Conservation (phyloP, 495 filamentous ascomycete genomes). For the Penicillium flavigenum region DNA sequence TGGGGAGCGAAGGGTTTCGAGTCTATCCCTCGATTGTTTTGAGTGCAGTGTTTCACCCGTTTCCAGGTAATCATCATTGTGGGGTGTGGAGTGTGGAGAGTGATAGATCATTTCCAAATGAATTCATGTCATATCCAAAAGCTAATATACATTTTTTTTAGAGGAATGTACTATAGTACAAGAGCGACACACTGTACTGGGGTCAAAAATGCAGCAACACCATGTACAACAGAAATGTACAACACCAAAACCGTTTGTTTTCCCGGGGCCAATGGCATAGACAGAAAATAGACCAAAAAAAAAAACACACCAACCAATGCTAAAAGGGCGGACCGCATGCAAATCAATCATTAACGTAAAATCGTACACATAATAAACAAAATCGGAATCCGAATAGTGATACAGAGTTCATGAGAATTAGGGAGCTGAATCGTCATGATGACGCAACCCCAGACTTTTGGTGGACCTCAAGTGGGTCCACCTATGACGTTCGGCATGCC, state of each 20-base stretch:
- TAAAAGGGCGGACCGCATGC: conserved; percentile 18
- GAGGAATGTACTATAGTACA: conserved; percentile 10
- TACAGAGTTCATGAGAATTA: conserved; percentile 22
- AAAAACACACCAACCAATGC: conserved; percentile 23
- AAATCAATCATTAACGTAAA: conserved; percentile 28
- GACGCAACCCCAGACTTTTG: conserved; percentile 13
- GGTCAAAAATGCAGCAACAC: conserved; percentile 13
- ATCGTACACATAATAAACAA: conserved; percentile 23
- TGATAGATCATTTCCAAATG: background rate
- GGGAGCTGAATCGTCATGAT: conserved; percentile 24
- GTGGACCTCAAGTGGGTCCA: conserved; percentile 5
- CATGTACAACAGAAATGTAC: conserved; percentile 19
- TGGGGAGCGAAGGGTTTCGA: background rate
- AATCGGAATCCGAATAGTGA: conserved; percentile 9
- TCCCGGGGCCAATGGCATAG: conserved; percentile 1
- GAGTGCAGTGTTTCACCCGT: background rate
- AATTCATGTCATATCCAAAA: conserved; percentile 10
- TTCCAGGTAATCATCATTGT: background rate
- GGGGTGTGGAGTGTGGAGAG: background rate
- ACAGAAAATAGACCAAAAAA: background rate
- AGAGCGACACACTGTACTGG: conserved; percentile 10
- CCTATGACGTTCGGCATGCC: conserved; percentile 23
- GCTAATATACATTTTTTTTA: conserved; percentile 14
- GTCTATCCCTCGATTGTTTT: background rate
- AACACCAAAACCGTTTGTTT: conserved; percentile 14